Conservation (phyloP, 345 rosid genomes). For the Citrus cavaleriei region DNA sequence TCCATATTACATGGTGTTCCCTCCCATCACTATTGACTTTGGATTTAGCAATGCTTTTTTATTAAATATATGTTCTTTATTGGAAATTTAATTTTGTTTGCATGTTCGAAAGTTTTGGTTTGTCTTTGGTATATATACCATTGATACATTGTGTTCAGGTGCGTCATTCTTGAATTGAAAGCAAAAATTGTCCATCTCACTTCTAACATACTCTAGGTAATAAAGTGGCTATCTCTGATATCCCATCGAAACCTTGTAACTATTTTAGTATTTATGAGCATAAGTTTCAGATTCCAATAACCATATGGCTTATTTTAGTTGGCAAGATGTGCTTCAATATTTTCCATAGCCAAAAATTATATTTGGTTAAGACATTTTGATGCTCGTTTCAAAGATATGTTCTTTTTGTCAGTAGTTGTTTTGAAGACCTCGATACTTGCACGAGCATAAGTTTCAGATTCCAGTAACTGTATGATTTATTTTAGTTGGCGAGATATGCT, state of each 20-base stretch:
- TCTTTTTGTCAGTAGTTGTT: background rate
- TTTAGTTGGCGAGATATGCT: background rate
- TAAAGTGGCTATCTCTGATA: background rate
- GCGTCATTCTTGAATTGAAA: background rate
- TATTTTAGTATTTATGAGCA: background rate
- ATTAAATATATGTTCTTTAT: background rate
- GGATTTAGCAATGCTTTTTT: background rate
- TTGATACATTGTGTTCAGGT: background rate
- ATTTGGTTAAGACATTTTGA: background rate
- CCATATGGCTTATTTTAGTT: background rate
- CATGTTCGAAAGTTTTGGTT: background rate
- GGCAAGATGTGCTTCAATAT: background rate
- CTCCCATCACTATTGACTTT: background rate
- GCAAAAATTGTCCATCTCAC: background rate
- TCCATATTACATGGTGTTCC: background rate
- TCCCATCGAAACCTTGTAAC: background rate
- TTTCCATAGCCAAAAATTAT: background rate
- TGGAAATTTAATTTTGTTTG: background rate
- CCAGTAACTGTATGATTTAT: background rate
- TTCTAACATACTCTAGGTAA: background rate
- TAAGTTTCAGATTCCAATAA: background rate
- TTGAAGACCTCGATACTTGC: background rate
- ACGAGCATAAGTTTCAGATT: background rate
- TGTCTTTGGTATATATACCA: background rate
- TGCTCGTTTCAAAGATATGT: background rate